A percentile compares a stretch with the other conserved stretches of the same genome.
These are phyloP conservation scores for Trichoderma oligosporum DNA, from an alignment of 2,329 filamentous ascomycete genomes.

Conservation along the genomic window DNA sequence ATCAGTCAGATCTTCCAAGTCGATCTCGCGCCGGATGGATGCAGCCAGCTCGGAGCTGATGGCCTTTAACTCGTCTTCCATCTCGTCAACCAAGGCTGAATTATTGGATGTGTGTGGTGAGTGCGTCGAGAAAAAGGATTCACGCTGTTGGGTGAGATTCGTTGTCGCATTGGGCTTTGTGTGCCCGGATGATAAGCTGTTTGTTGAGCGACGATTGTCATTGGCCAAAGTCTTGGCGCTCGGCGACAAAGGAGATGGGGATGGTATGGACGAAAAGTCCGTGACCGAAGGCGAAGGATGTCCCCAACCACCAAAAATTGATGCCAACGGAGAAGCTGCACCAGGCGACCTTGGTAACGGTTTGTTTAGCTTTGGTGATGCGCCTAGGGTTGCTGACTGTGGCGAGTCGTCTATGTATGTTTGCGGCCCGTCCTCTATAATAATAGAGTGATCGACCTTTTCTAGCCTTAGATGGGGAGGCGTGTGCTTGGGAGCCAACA, in stretches of 20 bases:
- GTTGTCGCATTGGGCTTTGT: constrained; percentile 41
- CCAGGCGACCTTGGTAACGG: constrained; percentile 53
- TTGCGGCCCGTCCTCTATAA: constrained; percentile 27
- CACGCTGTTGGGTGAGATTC: constrained; percentile 47
- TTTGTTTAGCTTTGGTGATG: constrained; percentile 47
- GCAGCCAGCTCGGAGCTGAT: constrained; percentile 89
- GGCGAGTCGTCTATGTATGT: constrained; percentile 29
- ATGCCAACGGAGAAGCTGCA: constrained; percentile 46
- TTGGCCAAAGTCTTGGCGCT: constrained; percentile 35
- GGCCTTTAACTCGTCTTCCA: constrained; percentile 91
- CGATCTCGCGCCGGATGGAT: constrained; percentile 93
- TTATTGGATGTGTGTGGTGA: constrained; percentile 37
- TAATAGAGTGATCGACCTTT: constrained; percentile 35
- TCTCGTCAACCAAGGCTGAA: constrained; percentile 66
- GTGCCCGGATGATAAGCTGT: constrained; percentile 32
- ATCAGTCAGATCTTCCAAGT: constrained; percentile 91
- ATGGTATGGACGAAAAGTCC: constrained; percentile 53
- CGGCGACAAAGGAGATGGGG: constrained; percentile 51
- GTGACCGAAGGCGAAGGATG: constrained; percentile 44
- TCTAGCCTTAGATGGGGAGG: constrained; percentile 53
- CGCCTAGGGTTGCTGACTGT: constrained; percentile 26
- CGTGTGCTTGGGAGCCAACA: constrained; percentile 46
- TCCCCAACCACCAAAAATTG: constrained; percentile 53
- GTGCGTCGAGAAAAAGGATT: constrained; percentile 51
- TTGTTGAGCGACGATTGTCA: constrained; percentile 31